phyloP scores from a whole-genome alignment of 768 basidiomycete genomes.

The Lentinula sp. region DNA sequence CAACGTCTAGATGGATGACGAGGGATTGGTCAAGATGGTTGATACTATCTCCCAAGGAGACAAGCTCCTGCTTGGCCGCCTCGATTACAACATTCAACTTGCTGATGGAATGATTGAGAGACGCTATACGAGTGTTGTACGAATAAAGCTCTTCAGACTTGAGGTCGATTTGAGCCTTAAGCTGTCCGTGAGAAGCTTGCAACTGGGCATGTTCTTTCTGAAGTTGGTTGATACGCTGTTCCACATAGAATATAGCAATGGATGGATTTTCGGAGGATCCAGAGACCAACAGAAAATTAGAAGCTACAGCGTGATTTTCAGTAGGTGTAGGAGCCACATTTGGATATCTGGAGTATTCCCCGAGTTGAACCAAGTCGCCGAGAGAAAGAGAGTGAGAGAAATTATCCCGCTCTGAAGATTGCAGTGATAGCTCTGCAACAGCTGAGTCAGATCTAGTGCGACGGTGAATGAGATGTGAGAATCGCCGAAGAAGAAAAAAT shows the following conservation, averaged over 20 bases:
- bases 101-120: background rate
- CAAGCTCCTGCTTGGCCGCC: background rate
- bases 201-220: background rate
- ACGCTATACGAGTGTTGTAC: background rate
- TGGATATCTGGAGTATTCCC: constrained; percentile 5
- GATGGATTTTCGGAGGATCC: background rate
- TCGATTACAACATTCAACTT: background rate
- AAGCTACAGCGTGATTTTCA: background rate
- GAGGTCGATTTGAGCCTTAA: background rate
- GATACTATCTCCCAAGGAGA: background rate
- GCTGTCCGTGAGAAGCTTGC: background rate
- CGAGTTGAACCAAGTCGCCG: background rate
- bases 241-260: background rate
- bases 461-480: constrained; percentile 6
- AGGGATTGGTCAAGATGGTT: background rate
- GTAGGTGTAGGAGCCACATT: background rate
- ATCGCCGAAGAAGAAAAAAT: background rate
- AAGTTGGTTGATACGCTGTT: background rate
- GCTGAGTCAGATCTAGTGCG: constrained; percentile 6
- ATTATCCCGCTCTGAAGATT: background rate
- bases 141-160: background rate
- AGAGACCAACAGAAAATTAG: background rate
- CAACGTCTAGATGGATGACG: background rate
- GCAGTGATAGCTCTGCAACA: background rate
- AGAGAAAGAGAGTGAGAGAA: background rate